These are phyloP conservation scores for Chlamydomonas applanata DNA, from an alignment of 139 green algal species.

Conservation along the genomic window DNA sequence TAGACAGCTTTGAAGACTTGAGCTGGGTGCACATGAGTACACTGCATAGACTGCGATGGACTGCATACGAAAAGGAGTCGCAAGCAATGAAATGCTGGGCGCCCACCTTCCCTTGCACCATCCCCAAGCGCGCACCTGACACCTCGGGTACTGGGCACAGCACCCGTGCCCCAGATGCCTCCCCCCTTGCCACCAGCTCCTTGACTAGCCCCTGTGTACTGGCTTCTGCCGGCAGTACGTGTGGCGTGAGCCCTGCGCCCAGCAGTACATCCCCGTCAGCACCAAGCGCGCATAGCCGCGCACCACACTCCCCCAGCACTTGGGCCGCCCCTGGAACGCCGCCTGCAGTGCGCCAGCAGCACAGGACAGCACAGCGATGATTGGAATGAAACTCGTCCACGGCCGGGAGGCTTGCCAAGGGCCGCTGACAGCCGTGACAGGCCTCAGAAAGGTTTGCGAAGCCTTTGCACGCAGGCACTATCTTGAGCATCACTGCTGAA, in stretches of 20 bases:
- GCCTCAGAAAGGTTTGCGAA: no score
- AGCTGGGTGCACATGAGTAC: not conserved
- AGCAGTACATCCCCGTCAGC: conserved; percentile 36
- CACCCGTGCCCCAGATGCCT: conserved; percentile 40
- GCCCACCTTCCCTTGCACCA: no score
- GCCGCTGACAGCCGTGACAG: no score
- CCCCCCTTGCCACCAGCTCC: conserved; percentile 45
- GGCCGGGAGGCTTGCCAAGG: not conserved
- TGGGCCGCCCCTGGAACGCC: not conserved
- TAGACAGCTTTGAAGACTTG: not conserved
- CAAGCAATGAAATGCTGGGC: no score
- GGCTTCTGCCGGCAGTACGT: conserved; percentile 50
- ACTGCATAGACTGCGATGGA: not conserved
- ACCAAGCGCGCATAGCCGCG: conserved; percentile 36
- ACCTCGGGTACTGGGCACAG: conserved; percentile 75
- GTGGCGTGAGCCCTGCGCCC: conserved; percentile 20
- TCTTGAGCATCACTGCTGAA: not conserved
- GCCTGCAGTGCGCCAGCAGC: no score
- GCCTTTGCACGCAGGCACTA: no score
- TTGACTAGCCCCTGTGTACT: conserved; percentile 67
- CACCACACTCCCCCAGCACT: conserved; percentile 14
- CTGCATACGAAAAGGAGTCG: no score
- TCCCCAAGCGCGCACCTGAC: conserved; percentile 31
- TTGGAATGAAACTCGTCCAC: no score
- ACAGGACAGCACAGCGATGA: no score